These are phyloP conservation scores for Triticum turgidum DNA, from an alignment of 176 grass and related monocot genomes.

Conservation along the genomic window DNA sequence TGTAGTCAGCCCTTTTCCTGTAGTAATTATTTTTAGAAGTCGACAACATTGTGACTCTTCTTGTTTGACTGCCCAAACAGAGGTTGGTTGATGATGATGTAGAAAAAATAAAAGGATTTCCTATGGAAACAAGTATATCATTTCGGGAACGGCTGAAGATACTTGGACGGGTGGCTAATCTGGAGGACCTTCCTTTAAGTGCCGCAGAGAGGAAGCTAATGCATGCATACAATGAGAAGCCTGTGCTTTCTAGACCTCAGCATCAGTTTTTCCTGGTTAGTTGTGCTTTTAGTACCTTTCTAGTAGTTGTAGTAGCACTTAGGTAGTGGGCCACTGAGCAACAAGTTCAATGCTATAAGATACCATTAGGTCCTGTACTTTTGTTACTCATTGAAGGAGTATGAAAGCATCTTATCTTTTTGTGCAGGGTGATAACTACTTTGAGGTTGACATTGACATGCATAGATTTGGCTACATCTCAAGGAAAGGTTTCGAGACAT, in stretches of 20 bases:
- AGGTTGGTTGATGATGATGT: slow-evolving; percentile 78
- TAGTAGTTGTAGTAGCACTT: background rate
- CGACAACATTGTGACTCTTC: slow-evolving; percentile 1
- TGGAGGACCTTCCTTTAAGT: slow-evolving; percentile 95
- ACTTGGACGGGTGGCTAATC: slow-evolving; percentile 82
- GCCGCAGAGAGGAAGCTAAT: slow-evolving; percentile 89
- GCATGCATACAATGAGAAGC: slow-evolving; percentile 96
- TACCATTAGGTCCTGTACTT: background rate
- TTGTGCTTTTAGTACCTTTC: slow-evolving; percentile 15
- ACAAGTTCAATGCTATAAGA: slow-evolving; percentile 18
- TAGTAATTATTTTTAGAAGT: slow-evolving; percentile 1
- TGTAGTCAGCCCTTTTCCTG: background rate
- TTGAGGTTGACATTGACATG: slow-evolving; percentile 98
- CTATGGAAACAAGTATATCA: slow-evolving; percentile 69
- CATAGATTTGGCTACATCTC: slow-evolving; percentile 99
- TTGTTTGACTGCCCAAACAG: slow-evolving; percentile 42
- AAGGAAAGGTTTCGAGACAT: slow-evolving; percentile 93
- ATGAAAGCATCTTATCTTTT: slow-evolving; percentile 17
- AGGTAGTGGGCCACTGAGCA: background rate
- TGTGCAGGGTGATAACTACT: slow-evolving; percentile 85
- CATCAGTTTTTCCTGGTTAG: slow-evolving; percentile 90
- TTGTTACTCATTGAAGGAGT: background rate
- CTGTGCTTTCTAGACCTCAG: slow-evolving; percentile 91
- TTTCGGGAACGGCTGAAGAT: slow-evolving; percentile 94
- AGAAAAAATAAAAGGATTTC: slow-evolving; percentile 82